Conservation (phyloP, 352 stramenopile genomes). For the Phytophthora citrophthora region DNA sequence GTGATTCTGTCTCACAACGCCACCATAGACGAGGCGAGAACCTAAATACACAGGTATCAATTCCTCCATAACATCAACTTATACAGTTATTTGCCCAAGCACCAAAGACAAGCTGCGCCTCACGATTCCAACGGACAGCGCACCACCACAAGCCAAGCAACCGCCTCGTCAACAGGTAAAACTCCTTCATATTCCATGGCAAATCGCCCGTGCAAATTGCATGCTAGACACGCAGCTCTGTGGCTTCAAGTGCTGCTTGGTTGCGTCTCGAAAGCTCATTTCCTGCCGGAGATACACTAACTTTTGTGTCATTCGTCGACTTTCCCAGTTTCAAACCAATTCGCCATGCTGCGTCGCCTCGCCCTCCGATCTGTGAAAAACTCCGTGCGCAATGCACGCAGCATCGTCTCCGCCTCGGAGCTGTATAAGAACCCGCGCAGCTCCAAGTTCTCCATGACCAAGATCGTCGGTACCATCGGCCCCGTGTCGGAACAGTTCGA, state of each 20-base stretch:
- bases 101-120: conserved; percentile 34
- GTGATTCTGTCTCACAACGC: too few relatives aligned
- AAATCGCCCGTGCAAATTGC: conserved; percentile 5
- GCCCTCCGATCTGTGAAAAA: conserved; percentile 29
- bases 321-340: background rate
- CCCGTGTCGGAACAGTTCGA: conserved; percentile 80
- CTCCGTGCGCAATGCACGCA: conserved; percentile 27
- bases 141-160: conserved; percentile 30
- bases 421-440: conserved; percentile 82
- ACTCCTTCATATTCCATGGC: background rate
- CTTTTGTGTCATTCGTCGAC: conserved; percentile 19
- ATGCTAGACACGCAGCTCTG: conserved; percentile 15
- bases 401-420: conserved; percentile 33
- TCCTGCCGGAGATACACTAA: background rate
- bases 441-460: conserved; percentile 90
- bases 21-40: conserved; percentile 3
- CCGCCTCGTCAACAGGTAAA: conserved; percentile 20
- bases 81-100: conserved; percentile 12
- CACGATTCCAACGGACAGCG: conserved; percentile 17
- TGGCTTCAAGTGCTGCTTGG: background rate
- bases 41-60: background rate
- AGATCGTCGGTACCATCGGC: conserved; percentile 95
- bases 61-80: background rate
- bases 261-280: background rate
- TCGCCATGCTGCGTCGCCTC: conserved; percentile 34